Evolutionary conservation across 2,329 filamentous ascomycete genomes (phyloP).

Genomic region (Tolypocladium sp.): DNA sequence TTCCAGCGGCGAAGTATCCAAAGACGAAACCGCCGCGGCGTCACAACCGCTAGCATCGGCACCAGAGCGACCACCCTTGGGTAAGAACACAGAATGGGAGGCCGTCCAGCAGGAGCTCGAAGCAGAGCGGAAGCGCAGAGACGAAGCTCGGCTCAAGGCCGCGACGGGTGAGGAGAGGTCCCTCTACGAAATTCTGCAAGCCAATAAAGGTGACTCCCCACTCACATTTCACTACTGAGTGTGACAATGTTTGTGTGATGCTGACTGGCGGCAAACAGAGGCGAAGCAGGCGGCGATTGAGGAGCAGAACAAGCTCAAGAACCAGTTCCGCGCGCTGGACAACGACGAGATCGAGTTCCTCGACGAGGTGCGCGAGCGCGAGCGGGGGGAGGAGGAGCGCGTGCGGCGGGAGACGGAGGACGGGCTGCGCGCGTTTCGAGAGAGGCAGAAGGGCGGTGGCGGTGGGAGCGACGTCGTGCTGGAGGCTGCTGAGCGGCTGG

Average conservation of each 20-base stretch:
- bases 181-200: conserved; percentile 68
- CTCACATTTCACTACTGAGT: background rate
- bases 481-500: conserved; percentile 11
- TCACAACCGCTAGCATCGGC: background rate
- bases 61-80: conserved; percentile 7
- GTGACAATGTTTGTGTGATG: background rate
- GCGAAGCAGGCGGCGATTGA: conserved; percentile 79
- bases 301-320: conserved; percentile 59
- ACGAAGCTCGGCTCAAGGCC: conserved; percentile 35
- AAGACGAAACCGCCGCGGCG: conserved; percentile 7
- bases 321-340: conserved; percentile 70
- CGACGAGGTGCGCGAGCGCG: conserved; percentile 43
- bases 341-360: conserved; percentile 74
- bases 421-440: conserved; percentile 45
- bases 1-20: conserved; percentile 12
- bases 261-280: conserved; percentile 30
- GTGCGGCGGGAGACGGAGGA: conserved; percentile 47
- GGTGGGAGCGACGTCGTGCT: conserved; percentile 8
- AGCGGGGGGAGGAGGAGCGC: conserved; percentile 44
- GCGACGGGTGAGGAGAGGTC: conserved; percentile 44
- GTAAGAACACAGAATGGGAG: conserved; percentile 46
- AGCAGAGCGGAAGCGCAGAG: conserved; percentile 44
- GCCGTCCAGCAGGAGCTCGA: conserved; percentile 57
- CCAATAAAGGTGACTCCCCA: conserved; percentile 60
- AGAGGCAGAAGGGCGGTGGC: conserved; percentile 31